These are phyloP conservation scores for Teratosphaeriaceae sp. DNA, from an alignment of 2,329 filamentous ascomycete species.

Conservation along the genomic window DNA sequence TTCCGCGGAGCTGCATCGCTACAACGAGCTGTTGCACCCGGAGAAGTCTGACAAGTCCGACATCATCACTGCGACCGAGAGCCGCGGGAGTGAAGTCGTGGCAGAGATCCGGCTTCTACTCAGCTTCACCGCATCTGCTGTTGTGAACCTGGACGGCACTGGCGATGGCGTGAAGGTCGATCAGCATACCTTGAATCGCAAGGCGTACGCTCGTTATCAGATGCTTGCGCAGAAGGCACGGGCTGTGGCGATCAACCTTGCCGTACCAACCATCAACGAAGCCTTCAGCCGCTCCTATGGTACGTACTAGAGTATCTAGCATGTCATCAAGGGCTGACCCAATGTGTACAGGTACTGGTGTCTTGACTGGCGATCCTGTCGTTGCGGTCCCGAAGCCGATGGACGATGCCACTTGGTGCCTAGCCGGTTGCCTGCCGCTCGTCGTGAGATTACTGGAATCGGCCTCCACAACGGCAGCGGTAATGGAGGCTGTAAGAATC, in stretches of 20 bases:
- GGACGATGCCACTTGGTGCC: conserved; percentile 86
- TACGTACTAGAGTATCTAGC: neutral
- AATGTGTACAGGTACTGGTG: conserved; percentile 47
- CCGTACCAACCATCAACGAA: conserved; percentile 80
- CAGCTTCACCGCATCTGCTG: conserved; percentile 72
- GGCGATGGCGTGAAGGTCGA: conserved; percentile 4
- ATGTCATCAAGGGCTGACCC: neutral
- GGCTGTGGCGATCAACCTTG: conserved; percentile 79
- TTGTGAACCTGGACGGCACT: conserved; percentile 63
- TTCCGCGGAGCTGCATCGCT: conserved; percentile 80
- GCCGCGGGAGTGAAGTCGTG: conserved; percentile 74
- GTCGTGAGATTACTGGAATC: conserved; percentile 78
- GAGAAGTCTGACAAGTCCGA: conserved; percentile 89
- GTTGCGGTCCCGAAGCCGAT: conserved; percentile 75
- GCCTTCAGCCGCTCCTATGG: conserved; percentile 77
- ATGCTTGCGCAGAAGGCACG: conserved; percentile 66
- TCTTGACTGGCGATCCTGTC: conserved; percentile 76
- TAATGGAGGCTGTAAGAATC: conserved; percentile 72
- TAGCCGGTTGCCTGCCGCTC: conserved; percentile 84
- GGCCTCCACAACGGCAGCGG: conserved; percentile 61
- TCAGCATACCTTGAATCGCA: conserved; percentile 43
- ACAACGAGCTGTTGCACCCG: conserved; percentile 84
- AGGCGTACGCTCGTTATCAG: conserved; percentile 41
- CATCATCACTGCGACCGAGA: conserved; percentile 79
- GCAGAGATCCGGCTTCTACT: conserved; percentile 76